Base-by-base conservation (phyloP, 2,329 filamentous ascomycete genomes). In the Sporothrix protearum region DNA sequence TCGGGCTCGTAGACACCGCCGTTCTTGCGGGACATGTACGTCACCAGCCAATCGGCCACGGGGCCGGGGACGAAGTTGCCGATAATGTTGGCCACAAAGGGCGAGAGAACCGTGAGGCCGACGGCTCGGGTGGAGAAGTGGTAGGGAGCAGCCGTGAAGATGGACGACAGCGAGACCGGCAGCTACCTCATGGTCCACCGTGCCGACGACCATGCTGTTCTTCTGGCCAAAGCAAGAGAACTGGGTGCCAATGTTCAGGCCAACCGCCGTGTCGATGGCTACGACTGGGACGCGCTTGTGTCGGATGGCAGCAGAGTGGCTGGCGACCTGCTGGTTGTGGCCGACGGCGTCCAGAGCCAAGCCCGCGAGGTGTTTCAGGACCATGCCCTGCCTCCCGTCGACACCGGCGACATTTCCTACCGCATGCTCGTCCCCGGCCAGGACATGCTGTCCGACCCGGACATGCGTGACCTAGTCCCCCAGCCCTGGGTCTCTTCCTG, bases 1-100 rank as follows among this genome's bases (percentile, higher is more conserved):
- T 85, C 83, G 2, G 83, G 84, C 76, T 83, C 79, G 71, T 83
- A 84, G 25, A 84, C 75, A 8, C 83, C 83, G 8, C 77, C 76
- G 69, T 84, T 81, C 67, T 76, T 78, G 71, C 77, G 78, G 10
- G 82, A 79, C 30, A 81, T 78, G 77, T 77, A 81, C 53, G 77
- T 78, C 68, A 80, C 80, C 4, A 81, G 69, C 4, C 79, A 79
- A 71, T 83, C 81, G n/a, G 79, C 76, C 10, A 79, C 76, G 1
- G 75, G 73, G 6, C 78, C 78, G 0, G 80, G 76, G 53, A 80
- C 72, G 16, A 81, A 69, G 30, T 77, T 76, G 33, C 77, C 80
- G 8, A 82, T 33, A 4, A 80, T 73, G 36, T 80, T 81, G 16
- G 81, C 81, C 28, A 83, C 73, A 69, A 83, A 81, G 2, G 82